Conservation (phyloP, 306 rosid species). For the Morella rubra region DNA sequence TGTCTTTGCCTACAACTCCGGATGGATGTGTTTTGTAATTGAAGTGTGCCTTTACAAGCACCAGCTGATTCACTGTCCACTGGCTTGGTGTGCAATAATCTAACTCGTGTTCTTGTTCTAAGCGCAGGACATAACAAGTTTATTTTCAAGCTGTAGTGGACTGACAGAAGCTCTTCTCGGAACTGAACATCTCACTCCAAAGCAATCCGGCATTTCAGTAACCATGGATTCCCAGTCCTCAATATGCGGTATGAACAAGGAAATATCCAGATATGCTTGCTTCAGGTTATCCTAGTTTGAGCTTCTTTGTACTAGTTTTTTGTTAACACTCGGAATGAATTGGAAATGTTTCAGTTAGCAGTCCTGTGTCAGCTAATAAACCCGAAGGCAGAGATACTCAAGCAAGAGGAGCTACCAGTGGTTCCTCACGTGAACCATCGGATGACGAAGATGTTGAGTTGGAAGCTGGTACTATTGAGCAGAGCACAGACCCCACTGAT, state of each 20-base stretch:
- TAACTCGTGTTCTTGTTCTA: slow-evolving; percentile 14
- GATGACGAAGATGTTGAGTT: slow-evolving; percentile 63
- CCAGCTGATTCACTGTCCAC: not conserved
- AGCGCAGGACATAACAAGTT: slow-evolving; percentile 57
- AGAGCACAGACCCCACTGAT: slow-evolving; percentile 52
- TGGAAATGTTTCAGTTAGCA: slow-evolving; percentile 58
- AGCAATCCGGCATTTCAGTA: slow-evolving; percentile 52
- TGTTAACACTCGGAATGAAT: slow-evolving; percentile 26
- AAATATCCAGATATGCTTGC: not conserved
- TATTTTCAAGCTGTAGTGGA: slow-evolving; percentile 47
- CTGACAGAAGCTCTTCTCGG: slow-evolving; percentile 31
- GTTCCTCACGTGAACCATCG: slow-evolving; percentile 71
- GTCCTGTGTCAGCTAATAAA: slow-evolving; percentile 68
- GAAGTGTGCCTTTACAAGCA: not conserved
- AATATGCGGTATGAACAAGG: slow-evolving; percentile 43
- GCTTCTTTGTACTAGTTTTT: not conserved
- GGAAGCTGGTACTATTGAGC: slow-evolving; percentile 64
- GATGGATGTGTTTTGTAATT: no score
- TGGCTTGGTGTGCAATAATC: not conserved
- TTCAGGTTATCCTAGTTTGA: not conserved
- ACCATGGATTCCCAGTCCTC: slow-evolving; percentile 82
- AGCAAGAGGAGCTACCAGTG: slow-evolving; percentile 58
- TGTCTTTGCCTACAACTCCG: no score
- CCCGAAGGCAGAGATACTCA: slow-evolving; percentile 45
- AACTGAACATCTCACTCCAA: slow-evolving; percentile 53